Base-by-base conservation (phyloP, 2,329 filamentous ascomycete species). In the Elsinoe perseae region DNA sequence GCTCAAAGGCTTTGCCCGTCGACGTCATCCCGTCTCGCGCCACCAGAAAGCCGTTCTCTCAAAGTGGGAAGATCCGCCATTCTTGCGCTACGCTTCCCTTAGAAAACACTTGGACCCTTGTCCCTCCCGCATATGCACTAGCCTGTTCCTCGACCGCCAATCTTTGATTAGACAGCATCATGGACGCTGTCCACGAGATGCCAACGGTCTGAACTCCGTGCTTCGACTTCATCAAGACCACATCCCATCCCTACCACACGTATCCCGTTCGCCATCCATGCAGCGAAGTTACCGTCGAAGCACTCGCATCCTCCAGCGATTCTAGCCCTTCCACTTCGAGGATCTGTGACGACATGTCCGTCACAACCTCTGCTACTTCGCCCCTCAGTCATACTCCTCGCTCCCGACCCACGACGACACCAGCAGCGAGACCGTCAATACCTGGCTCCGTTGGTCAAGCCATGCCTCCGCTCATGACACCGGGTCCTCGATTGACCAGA, bases 391-490 rank as follows among this genome's bases (percentile, higher is more conserved):
- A 56, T 44, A 44, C 50, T 4, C 27, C 50, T 23, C 40, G 36
- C 8, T 50, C 53, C n/a, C 32, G 57, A 40, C 16, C 38, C 12
- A 32, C 56, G 16, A 50, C 54, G 42, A 57, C 54, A 12, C 59
- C 60, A 12, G 54, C 58, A 16, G 56, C 30, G 16, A 54, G 53
- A 16, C 42, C 57, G 18, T 21, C 34, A 36, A 58, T 52, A 30
- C 57, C 61, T 12, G 59, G 61, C 34, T 62, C 61, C 27, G 52
- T 59, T 8, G 61, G 60, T 9, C 62, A 63, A 52, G 57, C 58
- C 56, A 65, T 66, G 63, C 62, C 64, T 40, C 67, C 68, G 16
- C 62, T 66, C 42, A 61, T 68, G 38, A 62, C 63, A 12, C 63
- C 16, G n/a, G 36, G 25, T 53, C n/a, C 18, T 21, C 42, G 27